Evolutionary conservation across 495 filamentous ascomycete species (phyloP), one percentile per base, ranked within the genome.

Genomic region (Penicillium lagena): DNA sequence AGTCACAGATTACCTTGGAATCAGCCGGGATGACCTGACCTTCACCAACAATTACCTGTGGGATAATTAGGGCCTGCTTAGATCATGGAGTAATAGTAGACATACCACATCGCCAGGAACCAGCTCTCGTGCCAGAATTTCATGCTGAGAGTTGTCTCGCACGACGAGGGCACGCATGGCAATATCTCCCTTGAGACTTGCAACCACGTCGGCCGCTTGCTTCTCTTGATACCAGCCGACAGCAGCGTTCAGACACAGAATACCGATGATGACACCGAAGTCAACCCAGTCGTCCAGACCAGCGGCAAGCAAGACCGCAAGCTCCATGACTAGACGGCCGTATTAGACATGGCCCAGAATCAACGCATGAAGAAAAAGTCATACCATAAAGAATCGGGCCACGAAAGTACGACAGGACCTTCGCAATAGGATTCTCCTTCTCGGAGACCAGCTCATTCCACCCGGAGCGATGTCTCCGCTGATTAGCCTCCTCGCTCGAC

Each of bases 141-240:
- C 77, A 38, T 81, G 67, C 50, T 87, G 77, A 30, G 68, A 55
- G 8, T 79, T 79, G 53, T 87, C 73, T 45, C 86, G 83, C 40
- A 89, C 62, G 31, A 85, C 82, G 43, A 68, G 69, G 1, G 83
- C 80, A 52, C 78, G 80, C 79, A 90, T 79, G 41, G 86, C 85
- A 60, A 90, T 90, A 51, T 89, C 85, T 54, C 85, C 86, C 57
- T 88, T 89, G 10, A 90, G 71, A 58, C 76, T 81, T 9, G 85
- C 83, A 49, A 90, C 86, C 38, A 90, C 83, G 67, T 90, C 86
- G 22, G 83, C 85, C 32, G 86, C 86, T 62, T 88, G 84, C 60
- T 88, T 89, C 61, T 90, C 86, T 55, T 90, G 85, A 55, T 89
- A 90, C 79, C 85, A 90, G 52, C 85, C 85, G 49, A 89, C 85